Conservation (phyloP, 768 basidiomycete genomes). For the Russula sp. region DNA sequence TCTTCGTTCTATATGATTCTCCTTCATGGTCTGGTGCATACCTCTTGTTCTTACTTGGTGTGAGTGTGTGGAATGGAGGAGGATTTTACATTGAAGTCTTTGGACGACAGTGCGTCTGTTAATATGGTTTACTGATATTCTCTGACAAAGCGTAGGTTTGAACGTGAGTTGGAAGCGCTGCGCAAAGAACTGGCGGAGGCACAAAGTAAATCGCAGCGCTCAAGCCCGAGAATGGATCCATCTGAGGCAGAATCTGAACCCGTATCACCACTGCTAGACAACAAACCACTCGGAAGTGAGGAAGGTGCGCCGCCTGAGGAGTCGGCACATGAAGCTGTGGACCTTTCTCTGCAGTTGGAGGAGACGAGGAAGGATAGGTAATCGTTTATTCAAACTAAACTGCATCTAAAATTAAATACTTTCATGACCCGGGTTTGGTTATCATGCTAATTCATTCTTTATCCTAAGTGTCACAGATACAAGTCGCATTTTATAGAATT, state of each 20-base stretch:
- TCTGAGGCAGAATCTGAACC: conserved; percentile 18
- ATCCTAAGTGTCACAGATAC: neutral
- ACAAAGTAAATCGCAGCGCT: conserved; percentile 21
- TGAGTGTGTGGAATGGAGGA: conserved; percentile 94
- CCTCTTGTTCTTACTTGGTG: conserved; percentile 71
- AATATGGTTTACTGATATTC: neutral
- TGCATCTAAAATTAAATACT: neutral
- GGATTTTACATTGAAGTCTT: conserved; percentile 97
- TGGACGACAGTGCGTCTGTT: conserved; percentile 75
- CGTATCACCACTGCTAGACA: conserved; percentile 16
- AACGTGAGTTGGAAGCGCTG: conserved; percentile 83
- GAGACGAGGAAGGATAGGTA: conserved; percentile 11
- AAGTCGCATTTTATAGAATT: neutral
- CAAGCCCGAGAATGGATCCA: conserved; percentile 14
- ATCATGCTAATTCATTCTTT: neutral
- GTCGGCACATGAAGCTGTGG: neutral
- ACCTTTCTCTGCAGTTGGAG: neutral
- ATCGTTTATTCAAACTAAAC: neutral
- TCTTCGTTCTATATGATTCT: conserved; percentile 77
- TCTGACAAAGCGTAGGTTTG: conserved; percentile 52
- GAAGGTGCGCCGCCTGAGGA: neutral
- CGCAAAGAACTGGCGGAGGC: conserved; percentile 84
- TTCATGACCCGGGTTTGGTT: conserved; percentile 1
- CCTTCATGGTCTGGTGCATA: conserved; percentile 71
- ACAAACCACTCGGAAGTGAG: neutral